Evolutionary conservation across 495 filamentous ascomycete genomes (phyloP).

Genomic region (Astrothelium macrocarpum): DNA sequence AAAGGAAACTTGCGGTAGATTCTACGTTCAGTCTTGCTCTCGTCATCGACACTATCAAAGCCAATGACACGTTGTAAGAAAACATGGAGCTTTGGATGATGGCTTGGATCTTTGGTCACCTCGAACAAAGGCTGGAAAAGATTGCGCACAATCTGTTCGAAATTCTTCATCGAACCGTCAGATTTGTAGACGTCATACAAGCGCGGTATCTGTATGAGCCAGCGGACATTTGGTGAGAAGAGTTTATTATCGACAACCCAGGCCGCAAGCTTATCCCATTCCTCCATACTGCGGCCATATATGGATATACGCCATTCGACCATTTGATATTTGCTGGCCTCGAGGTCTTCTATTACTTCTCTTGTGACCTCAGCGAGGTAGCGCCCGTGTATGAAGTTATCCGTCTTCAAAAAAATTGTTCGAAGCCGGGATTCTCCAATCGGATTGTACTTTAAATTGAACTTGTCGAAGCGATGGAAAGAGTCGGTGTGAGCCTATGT

Average conservation of each 20-base stretch:
- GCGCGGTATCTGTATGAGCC: constrained; percentile 91
- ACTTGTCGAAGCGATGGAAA: constrained; percentile 98
- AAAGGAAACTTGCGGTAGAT: constrained; percentile 89
- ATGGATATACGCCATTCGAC: constrained; percentile 98
- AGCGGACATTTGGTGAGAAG: constrained; percentile 93
- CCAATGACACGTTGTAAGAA: constrained; percentile 93
- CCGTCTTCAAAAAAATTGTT: constrained; percentile 96
- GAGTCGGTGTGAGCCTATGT: constrained; percentile 89
- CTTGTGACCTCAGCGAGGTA: constrained; percentile 97
- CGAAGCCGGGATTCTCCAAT: constrained; percentile 89
- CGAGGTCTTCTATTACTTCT: constrained; percentile 94
- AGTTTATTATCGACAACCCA: constrained; percentile 99
- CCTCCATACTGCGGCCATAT: constrained; percentile 81
- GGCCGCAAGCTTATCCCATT: constrained; percentile 95
- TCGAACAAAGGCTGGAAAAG: constrained; percentile 92
- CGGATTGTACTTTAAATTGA: constrained; percentile 98
- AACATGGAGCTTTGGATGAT: constrained; percentile 85
- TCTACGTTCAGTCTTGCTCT: constrained; percentile 89
- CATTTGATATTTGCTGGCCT: constrained; percentile 99
- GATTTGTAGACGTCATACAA: constrained; percentile 94
- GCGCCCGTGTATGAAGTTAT: constrained; percentile 91
- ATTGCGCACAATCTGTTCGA: constrained; percentile 84
- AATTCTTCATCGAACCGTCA: constrained; percentile 73
- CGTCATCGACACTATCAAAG: constrained; percentile 95
- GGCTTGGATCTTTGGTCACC: constrained; percentile 76